phyloP scores from a whole-genome alignment of 371 early-diverging fungal species.

The Mucor ambiguus region DNA sequence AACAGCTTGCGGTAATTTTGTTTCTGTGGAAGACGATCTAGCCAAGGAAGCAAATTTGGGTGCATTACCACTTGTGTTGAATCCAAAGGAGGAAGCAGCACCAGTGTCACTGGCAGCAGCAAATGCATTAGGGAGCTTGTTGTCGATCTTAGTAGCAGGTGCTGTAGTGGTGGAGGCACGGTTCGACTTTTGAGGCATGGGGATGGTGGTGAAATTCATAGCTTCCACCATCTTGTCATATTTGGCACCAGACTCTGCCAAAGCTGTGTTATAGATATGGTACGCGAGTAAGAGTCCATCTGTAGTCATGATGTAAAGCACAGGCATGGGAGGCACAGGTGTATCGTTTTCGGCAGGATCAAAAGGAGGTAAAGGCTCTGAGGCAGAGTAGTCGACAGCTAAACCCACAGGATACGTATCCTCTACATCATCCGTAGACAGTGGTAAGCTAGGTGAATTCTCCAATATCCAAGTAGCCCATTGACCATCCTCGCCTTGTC shows the following conservation, averaged over 20 bases:
- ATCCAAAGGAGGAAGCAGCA: not conserved
- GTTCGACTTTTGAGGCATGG: slow-evolving; percentile 10
- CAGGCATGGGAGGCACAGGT: slow-evolving; percentile 41
- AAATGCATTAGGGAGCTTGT: not conserved
- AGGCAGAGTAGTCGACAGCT: slow-evolving; percentile 43
- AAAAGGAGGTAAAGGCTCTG: slow-evolving; percentile 39
- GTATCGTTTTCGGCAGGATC: slow-evolving; percentile 37
- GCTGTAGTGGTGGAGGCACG: slow-evolving; percentile 10
- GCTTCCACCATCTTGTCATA: slow-evolving; percentile 14
- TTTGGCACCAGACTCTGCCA: slow-evolving; percentile 21
- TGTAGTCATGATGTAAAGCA: slow-evolving; percentile 39
- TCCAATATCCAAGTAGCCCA: slow-evolving; percentile 49
- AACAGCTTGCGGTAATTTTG: not conserved
- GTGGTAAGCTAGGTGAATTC: slow-evolving; percentile 37
- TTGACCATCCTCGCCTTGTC: slow-evolving; percentile 34
- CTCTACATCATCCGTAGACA: slow-evolving; percentile 31
- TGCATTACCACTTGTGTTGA: not conserved
- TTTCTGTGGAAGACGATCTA: not conserved
- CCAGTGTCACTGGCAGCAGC: slow-evolving; percentile 23
- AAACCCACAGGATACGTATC: slow-evolving; percentile 51
- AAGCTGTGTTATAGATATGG: slow-evolving; percentile 34
- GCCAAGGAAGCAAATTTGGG: slow-evolving; percentile 15
- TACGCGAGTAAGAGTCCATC: slow-evolving; percentile 48
- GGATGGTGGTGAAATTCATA: not conserved
- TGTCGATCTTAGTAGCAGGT: not conserved